phyloP scores from a whole-genome alignment of 257 asterid genomes.

The Solanum lignicaule region DNA sequence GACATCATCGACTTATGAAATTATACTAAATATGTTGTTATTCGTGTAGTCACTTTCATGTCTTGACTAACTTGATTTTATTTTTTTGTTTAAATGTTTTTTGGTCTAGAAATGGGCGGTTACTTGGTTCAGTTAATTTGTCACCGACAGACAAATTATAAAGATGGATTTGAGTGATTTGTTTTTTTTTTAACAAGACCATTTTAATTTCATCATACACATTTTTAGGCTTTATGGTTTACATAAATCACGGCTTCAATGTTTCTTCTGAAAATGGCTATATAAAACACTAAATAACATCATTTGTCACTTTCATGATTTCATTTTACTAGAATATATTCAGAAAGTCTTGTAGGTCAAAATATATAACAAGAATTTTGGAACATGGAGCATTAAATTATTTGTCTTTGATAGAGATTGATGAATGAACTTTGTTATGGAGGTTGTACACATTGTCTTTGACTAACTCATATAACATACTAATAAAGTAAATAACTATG shows the following conservation, averaged over 20 bases:
- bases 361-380: background rate
- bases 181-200: background rate
- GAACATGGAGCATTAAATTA: background rate
- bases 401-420: background rate
- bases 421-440: background rate
- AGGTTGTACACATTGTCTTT: background rate
- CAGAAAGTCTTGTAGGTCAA: background rate
- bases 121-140: background rate
- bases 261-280: background rate
- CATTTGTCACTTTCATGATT: background rate
- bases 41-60: background rate
- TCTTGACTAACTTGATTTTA: background rate
- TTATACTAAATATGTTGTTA: accelerated
- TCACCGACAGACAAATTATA: background rate
- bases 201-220: background rate
- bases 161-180: background rate
- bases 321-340: background rate
- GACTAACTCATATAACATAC: background rate
- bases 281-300: background rate
- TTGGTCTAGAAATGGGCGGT: background rate
- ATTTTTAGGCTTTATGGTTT: background rate
- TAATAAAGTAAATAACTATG: background rate
- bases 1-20: accelerated
- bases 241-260: background rate
- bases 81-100: background rate